Base-by-base conservation (phyloP, 495 filamentous ascomycete genomes). In the Penicillium robsamsonii region DNA sequence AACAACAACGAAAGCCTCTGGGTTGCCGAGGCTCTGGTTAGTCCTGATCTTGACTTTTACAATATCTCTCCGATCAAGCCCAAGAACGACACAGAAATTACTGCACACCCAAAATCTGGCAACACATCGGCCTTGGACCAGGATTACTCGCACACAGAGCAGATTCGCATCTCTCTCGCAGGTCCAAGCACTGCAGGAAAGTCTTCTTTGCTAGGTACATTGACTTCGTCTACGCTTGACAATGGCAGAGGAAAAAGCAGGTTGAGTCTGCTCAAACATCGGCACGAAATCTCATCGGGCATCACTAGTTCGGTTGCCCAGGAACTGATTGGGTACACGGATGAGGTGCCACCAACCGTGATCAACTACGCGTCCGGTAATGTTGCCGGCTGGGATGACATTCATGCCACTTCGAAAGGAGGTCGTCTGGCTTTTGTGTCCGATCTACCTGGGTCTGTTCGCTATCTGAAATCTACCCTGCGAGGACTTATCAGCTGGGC, bases 131-230 rank as follows among this genome's bases (percentile, higher is more conserved):
- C 46, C 3, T 41, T 57, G 6, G 63, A 71, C 49, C 70, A 68
- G 17, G 61, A 66, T 17, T 63, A 59, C 37, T 73, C 74, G 4
- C 54, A 73, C 2, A 86, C 84, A 0, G 81, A 91, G 59, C 92
- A 97, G 63, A 80, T 98, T 47, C 87, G 94, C n/a, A 78, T 98
- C 37, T 95, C 93, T 11, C 78, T 98, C 29, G 90, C 91, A 1
- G 94, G 94, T 1, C 86, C 92, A 11, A 96, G 91, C 20, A 89
- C 87, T n/a, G 92, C 90, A 15, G 94, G 94, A 10, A 98, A 98
- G 69, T 95, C 93, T 1, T 95, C 89, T 13, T 77, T 98, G 24
- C 67, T 98, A 15, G 94, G 95, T 1, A 93, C 90, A 3, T 73
- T 98, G 47, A 92, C 91, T 0, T 94, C 89, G 4, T 90, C 90